Conservation (phyloP, 2,329 filamentous ascomycete genomes). For the Coniella lustricola region DNA sequence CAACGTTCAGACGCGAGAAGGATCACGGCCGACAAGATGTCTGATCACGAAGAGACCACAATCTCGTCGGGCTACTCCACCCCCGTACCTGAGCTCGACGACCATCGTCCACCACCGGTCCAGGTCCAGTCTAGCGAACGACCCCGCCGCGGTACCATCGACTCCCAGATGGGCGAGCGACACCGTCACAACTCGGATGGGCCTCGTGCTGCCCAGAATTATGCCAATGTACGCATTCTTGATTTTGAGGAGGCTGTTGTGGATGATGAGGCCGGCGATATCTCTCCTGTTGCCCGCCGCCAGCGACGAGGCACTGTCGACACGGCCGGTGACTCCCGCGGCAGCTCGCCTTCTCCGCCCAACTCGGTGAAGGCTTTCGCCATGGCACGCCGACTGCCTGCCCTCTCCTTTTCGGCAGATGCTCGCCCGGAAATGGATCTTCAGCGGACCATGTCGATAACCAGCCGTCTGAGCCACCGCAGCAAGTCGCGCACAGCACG, state of each 20-base stretch:
- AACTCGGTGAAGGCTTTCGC: conserved; percentile 98
- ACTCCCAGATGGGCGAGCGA: conserved; percentile 54
- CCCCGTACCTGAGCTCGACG: conserved; percentile 75
- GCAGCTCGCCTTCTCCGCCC: conserved; percentile 72
- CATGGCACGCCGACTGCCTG: conserved; percentile 76
- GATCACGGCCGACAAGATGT: conserved; percentile 50
- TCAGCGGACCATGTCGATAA: conserved; percentile 64
- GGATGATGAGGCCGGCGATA: conserved; percentile 60
- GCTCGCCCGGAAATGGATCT: conserved; percentile 42
- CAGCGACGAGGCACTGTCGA: conserved; percentile 51
- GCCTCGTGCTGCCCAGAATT: conserved; percentile 32
- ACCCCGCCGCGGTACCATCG: conserved; percentile 64
- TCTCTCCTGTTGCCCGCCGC: conserved; percentile 36
- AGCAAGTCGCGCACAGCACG: conserved; percentile 55
- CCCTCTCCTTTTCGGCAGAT: conserved; percentile 47
- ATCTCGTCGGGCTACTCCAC: conserved; percentile 59
- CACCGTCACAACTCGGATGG: conserved; percentile 28
- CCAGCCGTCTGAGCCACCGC: conserved; percentile 53
- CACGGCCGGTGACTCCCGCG: conserved; percentile 52
- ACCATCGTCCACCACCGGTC: conserved; percentile 65
- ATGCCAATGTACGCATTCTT: conserved; percentile 50
- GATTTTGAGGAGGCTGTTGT: conserved; percentile 84
- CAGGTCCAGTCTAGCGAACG: conserved; percentile 35
- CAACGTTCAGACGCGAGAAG: background rate
- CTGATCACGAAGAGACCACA: conserved; percentile 52